Base-by-base conservation (phyloP, 495 filamentous ascomycete species). In the Tuber magnatum region DNA sequence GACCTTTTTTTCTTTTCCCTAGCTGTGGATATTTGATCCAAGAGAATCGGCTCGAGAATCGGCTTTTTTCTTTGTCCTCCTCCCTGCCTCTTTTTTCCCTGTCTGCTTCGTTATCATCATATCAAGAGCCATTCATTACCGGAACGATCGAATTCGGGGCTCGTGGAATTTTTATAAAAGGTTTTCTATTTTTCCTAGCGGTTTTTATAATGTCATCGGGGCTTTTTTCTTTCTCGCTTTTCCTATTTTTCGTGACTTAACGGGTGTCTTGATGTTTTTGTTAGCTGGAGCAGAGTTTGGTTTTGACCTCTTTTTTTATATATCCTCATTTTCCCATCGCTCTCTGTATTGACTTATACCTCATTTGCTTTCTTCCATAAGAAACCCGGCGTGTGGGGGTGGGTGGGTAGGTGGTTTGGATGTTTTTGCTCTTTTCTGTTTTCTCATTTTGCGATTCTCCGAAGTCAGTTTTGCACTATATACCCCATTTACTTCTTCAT, bases 141-240 rank as follows among this genome's bases (percentile, higher is more conserved):
- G 46, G 43, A 73, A 80, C 69, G 40, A 80, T 80, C 73, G 71
- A 77, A 69, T 73, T 79, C 73, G 68, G 70, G 56, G 71, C 41
- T 76, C 61, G 69, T 74, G 73, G 73, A 76, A 72, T 74, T 75
- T 79, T 56, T 65, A 44, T 44, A 68, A 56, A 51, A 72, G 69
- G 74, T 71, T 75, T 80, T 73, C 10, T 56, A 18, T 68, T 42
- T 28, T 65, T 75, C 40, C 68, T 32, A 61, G 69, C 71, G 44
- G 65, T 71, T 56, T 72, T 71, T 77, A 73, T 71, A 48, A 46
- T 78, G 73, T 73, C 72, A 71, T 71, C 39, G 65, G 68, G 43
- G 40, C 48, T 38, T 39, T 48, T 75, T 32, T 41, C 28, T 43
- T 24, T 73, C 39, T 39, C n/a, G 16, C n/a, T 72, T 72, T 61